Percentiles rank a stretch among this genome's conserved stretches.
phyloP scores from a whole-genome alignment of 78 protist genomes.

The Dictyostelium capitatum region DNA sequence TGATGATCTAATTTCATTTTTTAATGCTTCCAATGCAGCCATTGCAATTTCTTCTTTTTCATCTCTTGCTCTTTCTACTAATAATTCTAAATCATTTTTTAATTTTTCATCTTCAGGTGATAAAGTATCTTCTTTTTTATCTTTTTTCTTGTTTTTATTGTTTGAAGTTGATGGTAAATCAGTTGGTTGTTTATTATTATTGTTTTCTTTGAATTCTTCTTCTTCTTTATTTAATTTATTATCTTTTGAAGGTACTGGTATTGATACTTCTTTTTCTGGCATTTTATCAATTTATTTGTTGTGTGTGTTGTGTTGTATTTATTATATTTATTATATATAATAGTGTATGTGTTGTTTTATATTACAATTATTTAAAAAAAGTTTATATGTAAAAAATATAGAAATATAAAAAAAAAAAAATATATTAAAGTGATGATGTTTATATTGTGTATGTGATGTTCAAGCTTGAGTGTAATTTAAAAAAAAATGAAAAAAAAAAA shows the following conservation, averaged over 20 bases:
- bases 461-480: too few species aligned
- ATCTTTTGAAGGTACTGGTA: conserved; percentile 15
- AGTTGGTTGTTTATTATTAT: background rate
- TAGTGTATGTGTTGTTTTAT: too few species aligned
- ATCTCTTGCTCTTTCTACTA: conserved; percentile 79
- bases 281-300: background rate
- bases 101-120: conserved; percentile 89
- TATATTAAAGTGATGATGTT: too few species aligned
- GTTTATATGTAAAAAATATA: too few species aligned
- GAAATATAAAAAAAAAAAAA: too few species aligned
- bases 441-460: too few species aligned
- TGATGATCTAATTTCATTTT: conserved; percentile 86
- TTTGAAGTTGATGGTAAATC: background rate
- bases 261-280: conserved; percentile 32
- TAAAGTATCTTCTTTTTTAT: conserved; percentile 22
- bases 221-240: background rate
- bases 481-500: too few species aligned
- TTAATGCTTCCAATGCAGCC: conserved; percentile 78
- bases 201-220: background rate
- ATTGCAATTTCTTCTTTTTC: conserved; percentile 37
- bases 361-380: too few species aligned
- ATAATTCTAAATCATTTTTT: conserved; percentile 84
- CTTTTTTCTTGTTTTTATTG: conserved; percentile 8
- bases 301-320: background rate
- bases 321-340: too few species aligned